Base-by-base conservation (phyloP, 257 asterid species). In the Coffea eugenioides region DNA sequence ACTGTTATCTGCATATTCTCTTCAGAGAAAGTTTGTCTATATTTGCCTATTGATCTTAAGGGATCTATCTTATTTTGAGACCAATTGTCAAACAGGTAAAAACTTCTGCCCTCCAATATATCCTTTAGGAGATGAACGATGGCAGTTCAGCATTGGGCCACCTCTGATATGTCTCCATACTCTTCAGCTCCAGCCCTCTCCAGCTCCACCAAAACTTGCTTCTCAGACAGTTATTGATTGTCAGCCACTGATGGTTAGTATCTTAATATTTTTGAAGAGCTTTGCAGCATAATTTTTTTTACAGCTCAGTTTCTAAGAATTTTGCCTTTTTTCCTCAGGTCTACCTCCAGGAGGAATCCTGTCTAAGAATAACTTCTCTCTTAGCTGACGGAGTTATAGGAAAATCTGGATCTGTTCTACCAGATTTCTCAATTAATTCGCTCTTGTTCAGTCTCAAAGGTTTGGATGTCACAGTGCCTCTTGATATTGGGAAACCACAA, bases 321-420 rank as follows among this genome's bases (percentile, higher is more conserved):
- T 67, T 73, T 83, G 80, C 69, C 56, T 68, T 74, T 87, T 49
- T 83, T 82, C 85, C 75, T 73, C 94, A 96, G 99, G 84, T 94
- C 83, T 93, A 92, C 91, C 97, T 94, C 85, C 98, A 93, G 88
- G 99, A 96, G 90, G 99, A 90, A 82, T 94, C 99, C 73, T 96
- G 98, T 84, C 85, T 92, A 82, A 92, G 98, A 86, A 94, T 96
- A 90, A 83, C 96, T 66, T 96, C 99, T 49, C 91, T 96, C 87
- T 88, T 96, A 89, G 95, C 95, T 73, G 99, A 96, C 86, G 99
- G 98, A 79, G 82, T 96, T 79, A 91, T 91, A 77, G 91, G 83
- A 71, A 89, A 86, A 81, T 91, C 89, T 77, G 97, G 95, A 82
- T 80, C 88, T 62, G 89, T 87, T 80, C 85, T 87, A 78, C 93